Base-by-base conservation (phyloP, 495 filamentous ascomycete genomes). In the Penicillium angulare region DNA sequence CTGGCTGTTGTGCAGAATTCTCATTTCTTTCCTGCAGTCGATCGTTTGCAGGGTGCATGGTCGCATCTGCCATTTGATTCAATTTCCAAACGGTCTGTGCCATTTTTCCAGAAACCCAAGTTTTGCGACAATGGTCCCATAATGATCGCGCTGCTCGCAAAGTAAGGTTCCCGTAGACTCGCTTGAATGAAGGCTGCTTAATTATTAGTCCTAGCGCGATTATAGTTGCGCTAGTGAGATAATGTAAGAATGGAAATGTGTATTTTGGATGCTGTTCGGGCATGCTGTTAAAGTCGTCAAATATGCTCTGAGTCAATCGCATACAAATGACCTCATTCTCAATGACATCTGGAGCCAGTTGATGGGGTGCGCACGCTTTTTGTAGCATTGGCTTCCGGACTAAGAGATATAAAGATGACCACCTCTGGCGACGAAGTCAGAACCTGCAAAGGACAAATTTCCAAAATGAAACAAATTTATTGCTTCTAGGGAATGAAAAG, bases 71-170 rank as follows among this genome's bases (percentile, higher is more conserved):
- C 45, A 55, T 67, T 27, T 59, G 53, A 27, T 62, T 60, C n/a
- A 67, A 29, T n/a, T 51, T 58, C 43, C 55, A 54, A 8, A 64
- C 53, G 24, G 56, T 47, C 21, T 54, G 56, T 6, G 54, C 34
- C 54, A 67, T 58, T 43, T 50, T 62, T 3, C 61, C 61, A 2
- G 64, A 67, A 3, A 64, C 54, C 61, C 64, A 67, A 7, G 64
- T 67, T 22, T 50, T 61, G 21, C 38, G 53, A 31, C 61, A 67
- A 39, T 60, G 62, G 0, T 53, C 45, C 35, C 55, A 50, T 4
- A 66, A 46, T 3, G 55, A 55, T 22, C 27, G 15, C 5, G 59
- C 52, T 5, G 57, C 60, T 15, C 57, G 46, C 3, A 66, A 7
- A 1, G 55, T 59, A 4, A 50, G 15, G 10, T 26, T 3, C 1